Conservation (phyloP, 2,329 filamentous ascomycete genomes). For the Exophiala calicioides region DNA sequence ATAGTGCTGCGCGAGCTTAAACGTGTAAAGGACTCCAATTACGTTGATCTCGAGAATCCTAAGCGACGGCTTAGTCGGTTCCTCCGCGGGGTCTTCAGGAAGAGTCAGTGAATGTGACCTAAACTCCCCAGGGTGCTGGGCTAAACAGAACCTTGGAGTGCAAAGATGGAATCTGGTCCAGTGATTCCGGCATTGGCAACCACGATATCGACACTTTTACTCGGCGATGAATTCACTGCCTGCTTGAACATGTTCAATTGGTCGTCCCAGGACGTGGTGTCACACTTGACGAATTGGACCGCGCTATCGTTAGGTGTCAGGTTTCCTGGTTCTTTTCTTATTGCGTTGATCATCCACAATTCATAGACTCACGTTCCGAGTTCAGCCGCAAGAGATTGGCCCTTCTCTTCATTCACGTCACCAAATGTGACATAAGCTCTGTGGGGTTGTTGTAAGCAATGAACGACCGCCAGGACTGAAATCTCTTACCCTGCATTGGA, state of each 20-base stretch:
- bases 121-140: slow-evolving; percentile 47
- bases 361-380: slow-evolving; percentile 3
- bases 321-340: not conserved
- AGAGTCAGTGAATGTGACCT: not conserved
- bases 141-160: slow-evolving; percentile 11
- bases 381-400: slow-evolving; percentile 33
- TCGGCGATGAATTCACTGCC: slow-evolving; percentile 40
- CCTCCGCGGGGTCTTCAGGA: slow-evolving; percentile 36
- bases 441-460: not conserved
- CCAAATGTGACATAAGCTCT: slow-evolving; percentile 28
- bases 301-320: not conserved
- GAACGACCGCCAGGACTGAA: not conserved
- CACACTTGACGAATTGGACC: slow-evolving; percentile 42
- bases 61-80: slow-evolving; percentile 42
- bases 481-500: slow-evolving; percentile 23
- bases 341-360: not conserved
- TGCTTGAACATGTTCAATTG: slow-evolving; percentile 45
- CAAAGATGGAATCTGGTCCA: slow-evolving; percentile 42
- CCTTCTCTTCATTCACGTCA: slow-evolving; percentile 43
- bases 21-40: slow-evolving; percentile 47
- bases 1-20: slow-evolving; percentile 50
- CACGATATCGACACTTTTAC: slow-evolving; percentile 41
- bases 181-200: slow-evolving; percentile 43
- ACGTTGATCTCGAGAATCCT: slow-evolving; percentile 47
- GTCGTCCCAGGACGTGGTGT: slow-evolving; percentile 48